Evolutionary conservation across 306 rosid species (phyloP).

Genomic region (Malus asiatica): DNA sequence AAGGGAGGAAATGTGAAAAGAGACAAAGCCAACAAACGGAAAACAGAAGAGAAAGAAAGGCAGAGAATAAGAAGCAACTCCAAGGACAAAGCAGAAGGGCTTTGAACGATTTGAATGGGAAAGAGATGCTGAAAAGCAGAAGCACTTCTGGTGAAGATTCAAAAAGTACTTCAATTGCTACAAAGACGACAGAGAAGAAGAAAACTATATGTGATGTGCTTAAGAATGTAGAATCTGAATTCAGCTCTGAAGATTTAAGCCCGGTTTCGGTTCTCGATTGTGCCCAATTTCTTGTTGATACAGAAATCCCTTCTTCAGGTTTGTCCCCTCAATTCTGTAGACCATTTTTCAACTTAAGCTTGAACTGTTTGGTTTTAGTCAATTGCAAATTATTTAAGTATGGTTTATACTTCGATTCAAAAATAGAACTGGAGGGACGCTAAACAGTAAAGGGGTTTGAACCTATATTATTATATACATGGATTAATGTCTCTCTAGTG

Average conservation of each 20-base stretch:
- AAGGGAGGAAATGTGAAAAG: conserved; percentile 23
- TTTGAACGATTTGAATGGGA: conserved; percentile 22
- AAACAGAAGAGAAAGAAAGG: conserved; percentile 25
- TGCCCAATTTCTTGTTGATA: conserved; percentile 31
- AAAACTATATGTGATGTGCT: conserved; percentile 11
- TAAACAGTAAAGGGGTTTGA: no score
- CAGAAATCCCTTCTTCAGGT: conserved; percentile 50
- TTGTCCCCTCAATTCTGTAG: not conserved
- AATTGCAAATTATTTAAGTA: not conserved
- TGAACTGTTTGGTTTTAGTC: not conserved
- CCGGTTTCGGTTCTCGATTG: conserved; percentile 81
- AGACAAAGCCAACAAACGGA: conserved; percentile 29
- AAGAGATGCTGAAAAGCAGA: conserved; percentile 25
- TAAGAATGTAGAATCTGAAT: conserved; percentile 33
- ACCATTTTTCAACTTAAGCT: not conserved
- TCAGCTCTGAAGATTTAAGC: conserved; percentile 61
- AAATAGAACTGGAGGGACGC: no score
- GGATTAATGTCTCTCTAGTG: no score
- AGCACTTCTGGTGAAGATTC: conserved; percentile 4
- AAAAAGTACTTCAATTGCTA: conserved; percentile 19
- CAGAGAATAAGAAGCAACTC: conserved; percentile 4
- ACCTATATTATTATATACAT: no score
- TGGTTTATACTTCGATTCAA: not conserved
- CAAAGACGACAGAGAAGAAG: conserved; percentile 21
- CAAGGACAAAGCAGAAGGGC: conserved; percentile 6